These are phyloP conservation scores for Barbarea vulgaris DNA, from an alignment of 345 rosid genomes.

Conservation along the genomic window DNA sequence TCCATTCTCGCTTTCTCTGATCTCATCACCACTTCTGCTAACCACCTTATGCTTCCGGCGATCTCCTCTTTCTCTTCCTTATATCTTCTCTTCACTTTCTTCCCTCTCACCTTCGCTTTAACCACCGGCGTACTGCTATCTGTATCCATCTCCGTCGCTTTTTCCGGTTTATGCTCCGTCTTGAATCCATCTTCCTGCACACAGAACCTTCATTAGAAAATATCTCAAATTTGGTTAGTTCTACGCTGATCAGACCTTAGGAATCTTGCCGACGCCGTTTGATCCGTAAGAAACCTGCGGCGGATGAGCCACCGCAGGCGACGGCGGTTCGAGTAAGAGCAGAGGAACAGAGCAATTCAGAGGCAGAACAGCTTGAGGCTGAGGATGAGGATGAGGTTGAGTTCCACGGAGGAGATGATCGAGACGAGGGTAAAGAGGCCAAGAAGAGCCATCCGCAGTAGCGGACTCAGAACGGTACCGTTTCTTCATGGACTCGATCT, in stretches of 20 bases:
- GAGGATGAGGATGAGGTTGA: constrained; percentile 31
- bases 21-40: constrained; percentile 81
- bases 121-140: constrained; percentile 88
- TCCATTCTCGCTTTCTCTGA: constrained; percentile 90
- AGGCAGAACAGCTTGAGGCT: constrained; percentile 29
- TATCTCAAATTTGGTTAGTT: background rate
- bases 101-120: constrained; percentile 49
- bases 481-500: constrained; percentile 98
- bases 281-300: constrained; percentile 63
- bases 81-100: constrained; percentile 50
- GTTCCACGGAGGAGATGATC: constrained; percentile 79
- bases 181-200: constrained; percentile 64
- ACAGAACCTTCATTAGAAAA: background rate
- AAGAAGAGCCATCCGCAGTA: constrained; percentile 69
- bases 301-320: constrained; percentile 37
- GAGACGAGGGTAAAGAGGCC: constrained; percentile 90
- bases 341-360: constrained; percentile 48
- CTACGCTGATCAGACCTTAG: constrained; percentile 45
- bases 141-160: constrained; percentile 55
- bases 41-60: constrained; percentile 79
- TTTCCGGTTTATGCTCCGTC: constrained; percentile 56
- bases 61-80: constrained; percentile 59
- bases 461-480: constrained; percentile 90
- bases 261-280: constrained; percentile 59
- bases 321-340: constrained; percentile 50